Evolutionary conservation across 2,329 filamentous ascomycete genomes (phyloP).

Genomic region (Sclerotinia trifoliorum): DNA sequence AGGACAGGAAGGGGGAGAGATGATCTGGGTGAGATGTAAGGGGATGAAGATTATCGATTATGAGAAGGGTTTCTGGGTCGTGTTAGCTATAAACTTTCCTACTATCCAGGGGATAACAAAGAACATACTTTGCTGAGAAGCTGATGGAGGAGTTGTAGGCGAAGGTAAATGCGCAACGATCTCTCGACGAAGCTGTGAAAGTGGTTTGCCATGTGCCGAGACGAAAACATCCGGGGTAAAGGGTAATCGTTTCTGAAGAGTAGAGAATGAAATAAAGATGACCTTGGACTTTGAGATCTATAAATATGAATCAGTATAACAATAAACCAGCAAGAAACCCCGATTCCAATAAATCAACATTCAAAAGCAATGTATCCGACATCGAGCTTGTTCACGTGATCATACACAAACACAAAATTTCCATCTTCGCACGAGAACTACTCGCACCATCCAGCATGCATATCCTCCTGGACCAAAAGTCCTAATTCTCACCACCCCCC

Average conservation of each 20-base stretch:
- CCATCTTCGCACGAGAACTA: not conserved
- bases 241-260: slow-evolving; percentile 56
- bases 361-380: not conserved
- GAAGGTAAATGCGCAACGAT: slow-evolving; percentile 50
- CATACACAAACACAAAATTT: not conserved
- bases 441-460: not conserved
- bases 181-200: slow-evolving; percentile 57
- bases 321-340: not conserved
- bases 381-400: slow-evolving; percentile 14
- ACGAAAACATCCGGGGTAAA: slow-evolving; percentile 67
- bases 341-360: not conserved
- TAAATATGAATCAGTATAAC: slow-evolving; percentile 4
- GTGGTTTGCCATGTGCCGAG: slow-evolving; percentile 57
- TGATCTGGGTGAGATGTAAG: slow-evolving; percentile 56
- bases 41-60: slow-evolving; percentile 77
- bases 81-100: not conserved
- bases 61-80: slow-evolving; percentile 63
- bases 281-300: slow-evolving; percentile 66
- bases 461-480: not conserved
- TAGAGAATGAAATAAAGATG: slow-evolving; percentile 76
- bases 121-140: slow-evolving; percentile 43
- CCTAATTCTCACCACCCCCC: not conserved
- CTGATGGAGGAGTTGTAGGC: slow-evolving; percentile 21
- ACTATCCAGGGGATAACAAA: not conserved
- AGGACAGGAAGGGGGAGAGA: slow-evolving; percentile 68